phyloP scores from a whole-genome alignment of 768 basidiomycete genomes.

The Myochromella boudieri region DNA sequence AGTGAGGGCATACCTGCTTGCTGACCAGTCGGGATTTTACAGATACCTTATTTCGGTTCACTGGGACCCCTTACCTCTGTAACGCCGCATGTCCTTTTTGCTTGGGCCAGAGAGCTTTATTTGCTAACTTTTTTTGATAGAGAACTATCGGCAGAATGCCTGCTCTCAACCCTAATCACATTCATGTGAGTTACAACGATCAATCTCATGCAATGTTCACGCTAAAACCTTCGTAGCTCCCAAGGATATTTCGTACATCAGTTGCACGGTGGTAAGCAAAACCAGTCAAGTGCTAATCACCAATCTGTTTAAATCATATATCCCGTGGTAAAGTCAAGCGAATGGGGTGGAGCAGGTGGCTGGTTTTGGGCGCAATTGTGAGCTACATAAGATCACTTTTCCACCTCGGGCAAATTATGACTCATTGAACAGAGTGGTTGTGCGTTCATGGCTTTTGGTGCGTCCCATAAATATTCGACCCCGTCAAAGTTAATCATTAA shows the following conservation, averaged over 20 bases:
- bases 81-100: constrained; percentile 33
- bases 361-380: constrained; percentile 29
- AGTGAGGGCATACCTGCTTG: background rate
- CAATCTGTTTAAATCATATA: background rate
- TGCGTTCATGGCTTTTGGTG: constrained; percentile 31
- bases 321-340: constrained; percentile 25
- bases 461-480: background rate
- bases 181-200: constrained; percentile 32
- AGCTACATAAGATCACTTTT: constrained; percentile 9
- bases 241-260: constrained; percentile 46
- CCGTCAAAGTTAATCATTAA: background rate
- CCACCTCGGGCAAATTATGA: background rate
- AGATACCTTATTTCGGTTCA: constrained; percentile 47
- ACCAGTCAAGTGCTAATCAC: background rate
- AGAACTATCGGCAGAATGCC: constrained; percentile 41
- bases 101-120: no score
- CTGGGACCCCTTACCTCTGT: constrained; percentile 34
- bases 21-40: no score
- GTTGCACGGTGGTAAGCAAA: constrained; percentile 31
- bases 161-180: constrained; percentile 41
- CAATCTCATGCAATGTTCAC: background rate
- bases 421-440: constrained; percentile 19
- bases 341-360: constrained; percentile 23
- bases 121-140: constrained; percentile 15
- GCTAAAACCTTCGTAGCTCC: constrained; percentile 29